A percentile compares a stretch with the other conserved stretches of the same genome.
phyloP scores from a whole-genome alignment of 2,329 filamentous ascomycete species.

The Pseudogymnoascus verrucosus region DNA sequence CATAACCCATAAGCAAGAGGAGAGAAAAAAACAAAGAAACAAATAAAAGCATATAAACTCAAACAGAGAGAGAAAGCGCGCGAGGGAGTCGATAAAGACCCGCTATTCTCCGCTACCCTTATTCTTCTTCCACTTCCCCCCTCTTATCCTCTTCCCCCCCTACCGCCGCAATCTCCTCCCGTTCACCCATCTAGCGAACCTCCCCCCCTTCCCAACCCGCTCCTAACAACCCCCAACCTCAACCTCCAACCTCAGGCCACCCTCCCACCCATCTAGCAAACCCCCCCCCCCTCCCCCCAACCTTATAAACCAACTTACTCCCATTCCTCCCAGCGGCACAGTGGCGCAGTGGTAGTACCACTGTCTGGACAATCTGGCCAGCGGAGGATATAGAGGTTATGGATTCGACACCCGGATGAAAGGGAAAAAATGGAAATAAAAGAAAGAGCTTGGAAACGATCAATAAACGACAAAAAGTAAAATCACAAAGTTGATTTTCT shows the following conservation, averaged over 20 bases:
- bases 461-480: neutral
- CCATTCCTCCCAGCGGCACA: neutral
- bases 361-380: constrained; percentile 6
- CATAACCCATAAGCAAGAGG: no score
- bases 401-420: neutral
- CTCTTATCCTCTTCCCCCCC: no score
- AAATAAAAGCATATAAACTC: no score
- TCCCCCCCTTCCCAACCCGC: neutral
- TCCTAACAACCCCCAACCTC: no score
- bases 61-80: no score
- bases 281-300: neutral
- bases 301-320: neutral
- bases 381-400: neutral
- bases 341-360: constrained; percentile 6
- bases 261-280: neutral
- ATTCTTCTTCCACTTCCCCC: no score
- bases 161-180: no score
- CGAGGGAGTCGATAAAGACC: no score
- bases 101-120: no score
- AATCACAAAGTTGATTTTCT: constrained; percentile 3
- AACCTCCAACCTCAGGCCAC: no score
- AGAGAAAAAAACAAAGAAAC: no score
- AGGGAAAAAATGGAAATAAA: neutral
- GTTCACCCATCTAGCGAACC: neutral
- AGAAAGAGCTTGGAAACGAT: neutral